Conservation (phyloP, 768 basidiomycete genomes). For the Termitomyces sp. region DNA sequence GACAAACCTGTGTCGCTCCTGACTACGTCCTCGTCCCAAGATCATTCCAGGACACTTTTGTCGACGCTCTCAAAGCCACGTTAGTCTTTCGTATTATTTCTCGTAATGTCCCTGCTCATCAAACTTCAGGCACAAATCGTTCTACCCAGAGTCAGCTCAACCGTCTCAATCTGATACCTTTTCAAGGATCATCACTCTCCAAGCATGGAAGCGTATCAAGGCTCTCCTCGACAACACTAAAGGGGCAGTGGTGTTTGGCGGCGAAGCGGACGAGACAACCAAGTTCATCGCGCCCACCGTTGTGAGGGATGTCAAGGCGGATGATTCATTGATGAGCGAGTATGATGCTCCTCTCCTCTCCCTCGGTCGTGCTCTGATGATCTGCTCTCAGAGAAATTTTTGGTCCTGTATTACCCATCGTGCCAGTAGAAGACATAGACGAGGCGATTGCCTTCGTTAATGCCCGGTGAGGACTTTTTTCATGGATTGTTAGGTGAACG, state of each 20-base stretch:
- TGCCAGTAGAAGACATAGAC: slow-evolving; percentile 66
- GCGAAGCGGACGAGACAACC: slow-evolving; percentile 48
- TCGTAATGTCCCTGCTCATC: background rate
- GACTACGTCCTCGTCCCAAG: slow-evolving; percentile 49
- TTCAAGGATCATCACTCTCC: slow-evolving; percentile 45
- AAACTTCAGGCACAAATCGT: slow-evolving; percentile 40
- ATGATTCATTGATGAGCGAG: slow-evolving; percentile 78
- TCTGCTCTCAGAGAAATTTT: slow-evolving; percentile 63
- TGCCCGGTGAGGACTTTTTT: slow-evolving; percentile 35
- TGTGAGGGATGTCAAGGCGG: slow-evolving; percentile 52
- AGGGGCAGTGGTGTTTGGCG: slow-evolving; percentile 63
- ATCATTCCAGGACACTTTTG: slow-evolving; percentile 39
- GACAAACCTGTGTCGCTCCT: slow-evolving; percentile 70
- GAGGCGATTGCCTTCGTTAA: slow-evolving; percentile 70
- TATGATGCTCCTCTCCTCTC: slow-evolving; percentile 26
- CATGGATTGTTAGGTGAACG: background rate
- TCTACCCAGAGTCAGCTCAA: slow-evolving; percentile 50
- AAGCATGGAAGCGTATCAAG: slow-evolving; percentile 57
- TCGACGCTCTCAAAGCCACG: slow-evolving; percentile 38
- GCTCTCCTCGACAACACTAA: slow-evolving; percentile 59
- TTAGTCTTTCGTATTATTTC: slow-evolving; percentile 15
- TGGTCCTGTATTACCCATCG: slow-evolving; percentile 74
- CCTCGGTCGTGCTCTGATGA: background rate
- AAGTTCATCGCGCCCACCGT: slow-evolving; percentile 72
- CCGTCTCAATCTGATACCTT: slow-evolving; percentile 38